Evolutionary conservation across 2,329 filamentous ascomycete genomes (phyloP).

Genomic region (Westerdykella sp.): DNA sequence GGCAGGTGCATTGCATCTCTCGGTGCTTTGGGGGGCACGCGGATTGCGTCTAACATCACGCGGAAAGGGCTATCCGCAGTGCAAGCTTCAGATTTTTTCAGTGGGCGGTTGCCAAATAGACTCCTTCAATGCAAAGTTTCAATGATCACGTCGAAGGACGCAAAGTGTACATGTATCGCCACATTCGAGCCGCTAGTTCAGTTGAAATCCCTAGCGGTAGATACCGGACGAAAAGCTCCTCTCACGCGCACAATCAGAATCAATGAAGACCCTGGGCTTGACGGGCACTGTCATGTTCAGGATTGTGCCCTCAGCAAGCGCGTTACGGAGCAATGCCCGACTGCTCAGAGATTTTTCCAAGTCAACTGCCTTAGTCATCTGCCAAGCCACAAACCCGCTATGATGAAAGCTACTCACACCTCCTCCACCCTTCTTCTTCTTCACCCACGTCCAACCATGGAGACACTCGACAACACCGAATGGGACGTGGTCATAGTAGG

Average conservation of each 20-base stretch:
- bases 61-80: no score
- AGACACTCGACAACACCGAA: slow-evolving; percentile 45
- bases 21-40: no score
- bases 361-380: slow-evolving; percentile 27
- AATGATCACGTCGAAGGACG: no score
- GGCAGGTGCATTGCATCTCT: no score
- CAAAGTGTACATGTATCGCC: slow-evolving; percentile 37
- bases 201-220: slow-evolving; percentile 46
- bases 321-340: slow-evolving; percentile 22
- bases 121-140: no score
- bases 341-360: slow-evolving; percentile 18
- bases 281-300: slow-evolving; percentile 29
- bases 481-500: slow-evolving; percentile 51
- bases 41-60: no score
- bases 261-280: slow-evolving; percentile 43
- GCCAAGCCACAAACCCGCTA: slow-evolving; percentile 15
- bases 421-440: slow-evolving; percentile 12
- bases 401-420: slow-evolving; percentile 13
- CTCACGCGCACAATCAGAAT: slow-evolving; percentile 37
- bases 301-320: slow-evolving; percentile 32
- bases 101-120: no score
- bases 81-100: no score
- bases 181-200: slow-evolving; percentile 48
- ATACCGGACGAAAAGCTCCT: slow-evolving; percentile 42
- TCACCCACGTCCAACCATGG: slow-evolving; percentile 33